These are phyloP conservation scores for Hymenoscyphus occultus DNA, from an alignment of 2,329 filamentous ascomycete species.

Conservation along the genomic window DNA sequence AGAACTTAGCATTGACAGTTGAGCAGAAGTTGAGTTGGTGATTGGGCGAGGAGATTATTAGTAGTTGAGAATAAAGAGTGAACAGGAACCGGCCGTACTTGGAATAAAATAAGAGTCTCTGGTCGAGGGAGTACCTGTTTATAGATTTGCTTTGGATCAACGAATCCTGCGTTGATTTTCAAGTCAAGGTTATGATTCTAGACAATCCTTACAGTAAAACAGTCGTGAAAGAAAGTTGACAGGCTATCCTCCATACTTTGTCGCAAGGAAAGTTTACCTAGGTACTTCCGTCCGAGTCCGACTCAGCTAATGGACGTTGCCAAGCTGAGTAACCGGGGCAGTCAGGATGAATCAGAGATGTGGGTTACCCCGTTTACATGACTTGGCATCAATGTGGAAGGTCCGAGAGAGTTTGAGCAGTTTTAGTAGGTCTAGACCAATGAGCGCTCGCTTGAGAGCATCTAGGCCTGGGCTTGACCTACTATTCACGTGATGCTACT, in stretches of 20 bases:
- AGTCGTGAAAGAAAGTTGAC: neutral
- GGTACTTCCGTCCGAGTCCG: neutral
- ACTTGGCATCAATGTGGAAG: conserved; percentile 1
- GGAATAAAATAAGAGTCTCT: neutral
- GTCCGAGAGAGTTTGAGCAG: conserved; percentile 2
- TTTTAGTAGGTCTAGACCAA: neutral
- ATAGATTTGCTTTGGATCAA: neutral
- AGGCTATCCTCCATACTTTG: neutral
- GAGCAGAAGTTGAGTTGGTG: neutral
- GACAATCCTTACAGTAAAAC: neutral
- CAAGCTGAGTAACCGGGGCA: neutral
- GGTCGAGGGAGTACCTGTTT: conserved; percentile 12
- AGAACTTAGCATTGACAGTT: conserved; percentile 7
- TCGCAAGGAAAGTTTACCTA: neutral
- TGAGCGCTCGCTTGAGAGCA: neutral
- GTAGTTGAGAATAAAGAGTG: neutral
- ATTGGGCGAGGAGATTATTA: neutral
- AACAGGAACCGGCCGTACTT: neutral
- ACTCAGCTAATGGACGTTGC: too few relatives aligned
- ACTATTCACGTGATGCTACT: neutral
- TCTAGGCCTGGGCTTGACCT: neutral
- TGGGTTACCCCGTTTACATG: neutral
- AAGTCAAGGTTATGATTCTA: neutral
- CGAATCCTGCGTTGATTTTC: too few relatives aligned
- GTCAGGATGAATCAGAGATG: neutral